These are phyloP conservation scores for Podaxis pistillaris DNA, from an alignment of 768 basidiomycete genomes.

Conservation along the genomic window DNA sequence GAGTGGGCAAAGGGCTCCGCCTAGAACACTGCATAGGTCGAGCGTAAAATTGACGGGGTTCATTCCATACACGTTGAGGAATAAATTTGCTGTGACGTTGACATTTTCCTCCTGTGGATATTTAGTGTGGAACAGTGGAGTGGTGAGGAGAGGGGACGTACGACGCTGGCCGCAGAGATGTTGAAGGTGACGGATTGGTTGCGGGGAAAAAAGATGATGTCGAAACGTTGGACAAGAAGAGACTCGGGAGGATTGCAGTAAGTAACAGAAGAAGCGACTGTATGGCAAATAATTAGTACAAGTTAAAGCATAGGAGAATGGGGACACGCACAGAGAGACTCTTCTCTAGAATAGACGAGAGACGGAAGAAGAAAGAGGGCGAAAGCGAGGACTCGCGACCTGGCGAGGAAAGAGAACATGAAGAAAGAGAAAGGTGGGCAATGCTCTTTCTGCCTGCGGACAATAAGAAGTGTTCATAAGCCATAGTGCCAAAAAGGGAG, in stretches of 20 bases:
- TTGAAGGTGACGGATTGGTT: conserved; percentile 82
- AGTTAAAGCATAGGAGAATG: conserved; percentile 1
- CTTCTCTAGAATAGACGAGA: conserved; percentile 46
- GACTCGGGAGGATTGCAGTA: conserved; percentile 82
- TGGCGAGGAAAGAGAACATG: conserved; percentile 71
- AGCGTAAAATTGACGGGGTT: conserved; percentile 81
- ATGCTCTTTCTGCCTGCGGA: conserved; percentile 10
- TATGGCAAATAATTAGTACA: conserved; percentile 16
- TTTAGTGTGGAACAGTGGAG: conserved; percentile 15
- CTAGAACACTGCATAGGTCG: conserved; percentile 77
- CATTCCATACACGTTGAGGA: conserved; percentile 87
- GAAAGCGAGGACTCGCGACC: conserved; percentile 62
- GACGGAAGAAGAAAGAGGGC: conserved; percentile 35
- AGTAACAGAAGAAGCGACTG: conserved; percentile 86
- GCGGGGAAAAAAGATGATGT: conserved; percentile 64
- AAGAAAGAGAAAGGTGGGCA: conserved; percentile 28
- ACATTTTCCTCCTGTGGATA: conserved; percentile 62
- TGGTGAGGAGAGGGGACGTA: conserved; percentile 37
- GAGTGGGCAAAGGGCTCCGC: conserved; percentile 79
- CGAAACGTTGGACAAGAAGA: conserved; percentile 76
- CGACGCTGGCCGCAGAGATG: conserved; percentile 83
- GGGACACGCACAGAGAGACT: conserved; percentile 56
- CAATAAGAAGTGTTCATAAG: conserved; percentile 9
- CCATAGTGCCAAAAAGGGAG: conserved; percentile 11
- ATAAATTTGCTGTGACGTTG: conserved; percentile 78